phyloP scores from a whole-genome alignment of 192 early-diverging fungal species.

The Rhizoclosmatium globosum region DNA sequence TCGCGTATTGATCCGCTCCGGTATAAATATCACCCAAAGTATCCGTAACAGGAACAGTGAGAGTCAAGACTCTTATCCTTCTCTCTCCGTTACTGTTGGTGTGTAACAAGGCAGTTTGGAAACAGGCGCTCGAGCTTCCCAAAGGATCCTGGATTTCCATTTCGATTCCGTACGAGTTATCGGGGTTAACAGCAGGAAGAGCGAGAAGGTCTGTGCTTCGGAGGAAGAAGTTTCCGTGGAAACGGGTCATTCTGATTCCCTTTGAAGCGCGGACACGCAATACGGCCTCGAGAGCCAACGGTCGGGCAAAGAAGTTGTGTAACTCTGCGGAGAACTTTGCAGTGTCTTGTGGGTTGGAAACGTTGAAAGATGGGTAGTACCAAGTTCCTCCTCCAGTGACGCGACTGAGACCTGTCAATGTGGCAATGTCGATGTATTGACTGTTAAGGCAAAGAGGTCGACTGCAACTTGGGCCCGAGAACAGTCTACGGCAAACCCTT shows the following conservation, averaged over 20 bases:
- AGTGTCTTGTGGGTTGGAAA: slow-evolving; percentile 81
- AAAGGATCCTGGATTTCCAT: slow-evolving; percentile 78
- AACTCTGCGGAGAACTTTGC: slow-evolving; percentile 87
- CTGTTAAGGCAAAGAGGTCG: slow-evolving; percentile 85
- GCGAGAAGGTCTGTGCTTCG: slow-evolving; percentile 91
- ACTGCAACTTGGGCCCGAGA: slow-evolving; percentile 88
- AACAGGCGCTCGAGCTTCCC: slow-evolving; percentile 80
- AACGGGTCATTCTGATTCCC: slow-evolving; percentile 86
- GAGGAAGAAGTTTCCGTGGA: slow-evolving; percentile 98
- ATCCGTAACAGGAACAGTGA: slow-evolving; percentile 86
- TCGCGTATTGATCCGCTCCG: slow-evolving; percentile 83
- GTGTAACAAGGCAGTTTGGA: slow-evolving; percentile 94
- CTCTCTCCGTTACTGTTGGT: slow-evolving; percentile 86
- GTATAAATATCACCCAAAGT: slow-evolving; percentile 83
- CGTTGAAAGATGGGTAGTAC: slow-evolving; percentile 91
- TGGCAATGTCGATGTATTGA: slow-evolving; percentile 89
- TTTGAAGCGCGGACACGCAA: slow-evolving; percentile 91
- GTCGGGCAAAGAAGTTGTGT: slow-evolving; percentile 76
- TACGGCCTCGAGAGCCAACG: slow-evolving; percentile 90
- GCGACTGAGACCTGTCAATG: slow-evolving; percentile 79
- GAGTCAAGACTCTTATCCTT: slow-evolving; percentile 91
- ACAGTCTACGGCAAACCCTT: slow-evolving; percentile 89
- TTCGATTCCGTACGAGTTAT: slow-evolving; percentile 91
- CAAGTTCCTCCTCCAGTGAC: slow-evolving; percentile 90
- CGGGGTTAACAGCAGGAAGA: slow-evolving; percentile 91